Base-by-base conservation (phyloP, 768 basidiomycete species). In the Leccinum variicolor region DNA sequence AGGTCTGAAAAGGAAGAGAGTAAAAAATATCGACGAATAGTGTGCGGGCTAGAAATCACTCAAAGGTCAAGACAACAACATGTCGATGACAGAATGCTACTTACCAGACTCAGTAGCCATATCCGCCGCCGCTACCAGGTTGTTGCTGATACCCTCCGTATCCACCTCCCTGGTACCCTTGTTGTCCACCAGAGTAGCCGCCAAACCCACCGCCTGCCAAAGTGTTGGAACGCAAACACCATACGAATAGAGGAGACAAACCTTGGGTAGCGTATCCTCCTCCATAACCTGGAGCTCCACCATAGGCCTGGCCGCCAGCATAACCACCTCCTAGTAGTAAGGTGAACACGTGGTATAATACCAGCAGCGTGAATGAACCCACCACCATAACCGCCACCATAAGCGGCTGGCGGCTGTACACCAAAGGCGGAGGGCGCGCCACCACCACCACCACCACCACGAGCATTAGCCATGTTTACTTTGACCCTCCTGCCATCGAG, bases 401-500 rank as follows among this genome's bases (percentile, higher is more conserved):
- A 69, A 21, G 74, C 71, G 60, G 69, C 66, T 25, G 76, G 64
- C 29, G 77, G 70, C 8, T 64, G 73, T 2, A 62, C 58, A 51
- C 46, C 15, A 25, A 64, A 67, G 17, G 65, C 67, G 29, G 64
- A 67, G 10, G 26, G 13, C 17, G 19, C 45, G 0, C 83, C 83
- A 36, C 81, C 79, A 0, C 83, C 83, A 36, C 81, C 79, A 0
- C 83, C 82, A 53, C 80, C 77, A 4, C 81, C 82, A 75, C 87
- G 81, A 50, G 87, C 84, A 62, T 92, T 90, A 39, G 89, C 88
- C 53, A 90, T 77, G 79, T 96, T 98, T 26, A 87, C 85, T 74
- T 93, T 93, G 70, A 98, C 86, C 59, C 90, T 82, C 63, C 96
- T 84, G 52, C 95, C 94, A 75, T 98, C 96, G 61, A 98, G 85